Conservation (phyloP, 2,329 filamentous ascomycete species). For the Alternaria arborescens region DNA sequence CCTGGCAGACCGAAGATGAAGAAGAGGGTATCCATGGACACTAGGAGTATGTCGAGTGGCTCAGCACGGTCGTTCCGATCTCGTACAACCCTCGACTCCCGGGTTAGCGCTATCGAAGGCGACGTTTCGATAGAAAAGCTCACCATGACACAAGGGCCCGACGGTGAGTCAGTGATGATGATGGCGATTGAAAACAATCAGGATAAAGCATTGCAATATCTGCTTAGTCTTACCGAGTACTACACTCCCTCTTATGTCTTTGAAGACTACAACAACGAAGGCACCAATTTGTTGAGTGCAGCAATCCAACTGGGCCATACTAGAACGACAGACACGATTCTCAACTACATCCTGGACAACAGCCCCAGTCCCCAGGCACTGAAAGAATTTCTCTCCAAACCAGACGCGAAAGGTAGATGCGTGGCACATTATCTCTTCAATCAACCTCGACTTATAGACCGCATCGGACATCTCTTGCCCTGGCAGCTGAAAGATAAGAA, state of each 20-base stretch:
- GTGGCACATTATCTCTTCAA: slow-evolving; percentile 97
- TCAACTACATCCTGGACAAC: slow-evolving; percentile 71
- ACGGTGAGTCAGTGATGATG: slow-evolving; percentile 81
- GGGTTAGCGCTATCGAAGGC: slow-evolving; percentile 78
- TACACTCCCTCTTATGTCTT: slow-evolving; percentile 77
- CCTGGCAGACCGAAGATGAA: slow-evolving; percentile 67
- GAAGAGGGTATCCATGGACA: slow-evolving; percentile 85
- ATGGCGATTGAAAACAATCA: slow-evolving; percentile 68
- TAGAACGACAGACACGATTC: slow-evolving; percentile 76
- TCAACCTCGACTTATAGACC: slow-evolving; percentile 78
- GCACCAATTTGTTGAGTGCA: slow-evolving; percentile 86
- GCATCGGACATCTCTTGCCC: slow-evolving; percentile 79
- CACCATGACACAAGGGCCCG: slow-evolving; percentile 72
- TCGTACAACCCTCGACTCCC: slow-evolving; percentile 71
- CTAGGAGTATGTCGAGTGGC: slow-evolving; percentile 84
- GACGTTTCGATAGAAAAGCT: slow-evolving; percentile 85
- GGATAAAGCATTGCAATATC: slow-evolving; percentile 76
- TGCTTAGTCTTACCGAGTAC: slow-evolving; percentile 78
- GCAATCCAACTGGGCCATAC: slow-evolving; percentile 85
- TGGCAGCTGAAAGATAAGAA: slow-evolving; percentile 95
- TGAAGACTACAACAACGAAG: slow-evolving; percentile 86
- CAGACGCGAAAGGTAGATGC: slow-evolving; percentile 87
- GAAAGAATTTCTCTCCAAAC: slow-evolving; percentile 72
- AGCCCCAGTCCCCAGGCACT: slow-evolving; percentile 66
- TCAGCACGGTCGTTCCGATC: slow-evolving; percentile 87